Base-by-base conservation (phyloP, 164 flowering plant species). In the Cinnamomum chago region DNA sequence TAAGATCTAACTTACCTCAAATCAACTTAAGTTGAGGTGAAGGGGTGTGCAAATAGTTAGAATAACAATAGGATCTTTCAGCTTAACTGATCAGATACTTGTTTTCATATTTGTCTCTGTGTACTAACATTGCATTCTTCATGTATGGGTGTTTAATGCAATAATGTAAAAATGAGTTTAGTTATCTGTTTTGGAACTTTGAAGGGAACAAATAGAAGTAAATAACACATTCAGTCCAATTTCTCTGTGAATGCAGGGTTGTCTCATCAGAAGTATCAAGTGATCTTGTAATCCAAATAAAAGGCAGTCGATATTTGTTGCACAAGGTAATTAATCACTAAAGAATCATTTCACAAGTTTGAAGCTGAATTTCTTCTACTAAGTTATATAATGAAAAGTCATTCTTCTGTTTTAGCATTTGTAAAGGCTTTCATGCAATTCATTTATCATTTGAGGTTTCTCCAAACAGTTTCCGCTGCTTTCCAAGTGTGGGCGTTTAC, bases 271-370 rank as follows among this genome's bases (percentile, higher is more conserved):
- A 94, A 83, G 90, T 95, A 14, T 85, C 97, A 3, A 90, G 95
- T 86, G 99, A 95, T 82, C 90, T 95, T 68, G 87, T 89, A 78
- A 77, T 95, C 80, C 95, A 93, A 81, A 88, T 95, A 10, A 87
- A 89, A 52, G 92, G 88, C 73, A 82, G 74, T 73, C 90, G 88
- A 85, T 93, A 88, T 81, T 77, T 93, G 80, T 97, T 95, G 73
- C 99, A 95, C 90, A 95, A 92, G 98, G 99, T 95, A 83, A 71
- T 70, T 20, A 62, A 64, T 25, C 27, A 18, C 12, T 50, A 2
- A 62, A 2, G n/a, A 52, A 28, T 33, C 62, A 27, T 55, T 24
- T 77, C 35, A 6, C 22, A 72, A 28, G 12, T 15, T 70, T 50
- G 25, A 4, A 72, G 66, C 33, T 76, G 23, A 2, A 27, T 9